Percentiles rank a stretch among this genome's conserved stretches.
phyloP scores from a whole-genome alignment of 257 asterid genomes.

The Solanum sparsipilum region DNA sequence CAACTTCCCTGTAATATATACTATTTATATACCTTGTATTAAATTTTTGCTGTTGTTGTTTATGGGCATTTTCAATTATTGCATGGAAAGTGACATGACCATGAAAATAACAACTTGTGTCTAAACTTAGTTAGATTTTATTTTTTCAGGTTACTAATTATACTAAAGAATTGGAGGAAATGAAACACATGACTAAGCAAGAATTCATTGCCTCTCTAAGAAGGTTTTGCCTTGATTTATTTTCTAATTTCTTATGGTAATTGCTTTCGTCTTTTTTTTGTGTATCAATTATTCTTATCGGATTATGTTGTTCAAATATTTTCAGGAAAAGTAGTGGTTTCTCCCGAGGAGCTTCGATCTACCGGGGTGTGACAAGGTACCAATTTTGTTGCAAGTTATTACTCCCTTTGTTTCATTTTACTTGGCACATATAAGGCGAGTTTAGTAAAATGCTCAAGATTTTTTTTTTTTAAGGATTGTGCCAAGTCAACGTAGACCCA shows the following conservation, averaged over 20 bases:
- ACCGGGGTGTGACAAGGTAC: slow-evolving; percentile 87
- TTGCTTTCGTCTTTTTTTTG: background rate
- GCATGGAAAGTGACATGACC: background rate
- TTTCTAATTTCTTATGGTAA: background rate
- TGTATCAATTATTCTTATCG: background rate
- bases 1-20: slow-evolving; percentile 56
- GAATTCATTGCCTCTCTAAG: slow-evolving; percentile 90
- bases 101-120: background rate
- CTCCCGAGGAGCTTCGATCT: slow-evolving; percentile 85
- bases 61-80: background rate
- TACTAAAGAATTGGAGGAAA: slow-evolving; percentile 67
- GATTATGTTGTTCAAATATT: background rate
- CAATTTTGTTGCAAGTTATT: background rate
- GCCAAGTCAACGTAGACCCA: background rate
- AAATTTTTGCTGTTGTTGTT: background rate
- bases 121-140: background rate
- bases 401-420: background rate
- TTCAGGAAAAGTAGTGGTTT: slow-evolving; percentile 94
- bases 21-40: background rate
- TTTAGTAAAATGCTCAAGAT: background rate
- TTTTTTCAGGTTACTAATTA: slow-evolving; percentile 50
- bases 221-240: slow-evolving; percentile 23
- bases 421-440: background rate
- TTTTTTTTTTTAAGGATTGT: background rate
- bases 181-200: slow-evolving; percentile 70